Evolutionary conservation across 768 basidiomycete species (phyloP), one percentile per base, ranked within the genome.

Genomic region (Suillus variegatus): DNA sequence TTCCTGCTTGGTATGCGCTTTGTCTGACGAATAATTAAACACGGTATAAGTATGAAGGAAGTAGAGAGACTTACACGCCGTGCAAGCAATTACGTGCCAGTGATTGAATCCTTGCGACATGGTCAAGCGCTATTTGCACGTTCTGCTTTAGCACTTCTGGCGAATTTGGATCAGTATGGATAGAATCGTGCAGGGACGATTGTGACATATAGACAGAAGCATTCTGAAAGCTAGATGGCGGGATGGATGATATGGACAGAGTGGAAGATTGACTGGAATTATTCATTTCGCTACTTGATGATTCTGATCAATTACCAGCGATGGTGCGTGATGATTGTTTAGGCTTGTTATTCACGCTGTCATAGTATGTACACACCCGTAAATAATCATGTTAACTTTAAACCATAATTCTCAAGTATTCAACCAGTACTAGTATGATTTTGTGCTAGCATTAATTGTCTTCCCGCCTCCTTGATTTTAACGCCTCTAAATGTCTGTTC

Each of bases 101-200:
- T 2, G 73, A 73, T 66, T 86, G 84, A 2, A 89, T 74, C 14
- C 83, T 75, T 3, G 80, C 67, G 36, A 88, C 80, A 22, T 86
- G 82, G 46, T 84, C 81, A 62, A 82, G 80, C 0, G 82, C 78
- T 18, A 82, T 61, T 47, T 80, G 81, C 1, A 88, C 66, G 71
- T 86, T 87, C 60, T 85, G 84, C 66, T 85, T 87, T 79, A 91
- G 88, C n/a, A 81, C 64, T 35, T 85, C 86, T 18, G 86, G 84
- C 28, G 88, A 86, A 65, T 85, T 89, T 18, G 82, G 84, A 65
- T 90, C 88, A 7, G 64, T 66, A 58, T 78, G 73, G 1, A 69
- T 66, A 13, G 67, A 18, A 2, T 64, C 61, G 18, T 54, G 44
- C 7, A 61, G 65, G 25, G 74, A 71, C 18, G 73, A 74, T 63